Evolutionary conservation across 2,329 filamentous ascomycete species (phyloP).

Genomic region (Rutstroemia sp.): DNA sequence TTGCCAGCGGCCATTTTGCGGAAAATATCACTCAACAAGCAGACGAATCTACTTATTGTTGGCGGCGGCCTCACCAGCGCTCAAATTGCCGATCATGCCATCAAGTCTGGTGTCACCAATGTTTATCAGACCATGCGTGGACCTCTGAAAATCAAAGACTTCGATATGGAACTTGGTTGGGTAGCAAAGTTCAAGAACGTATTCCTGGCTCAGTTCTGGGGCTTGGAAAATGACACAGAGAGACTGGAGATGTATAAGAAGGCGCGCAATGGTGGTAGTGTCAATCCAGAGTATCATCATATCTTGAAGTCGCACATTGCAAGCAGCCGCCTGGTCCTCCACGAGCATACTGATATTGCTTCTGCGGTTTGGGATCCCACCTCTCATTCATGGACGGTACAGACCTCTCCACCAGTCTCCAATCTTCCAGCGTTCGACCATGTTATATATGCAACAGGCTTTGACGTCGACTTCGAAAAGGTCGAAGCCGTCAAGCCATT

Average conservation of each 20-base stretch:
- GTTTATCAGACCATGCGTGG: conserved; percentile 65
- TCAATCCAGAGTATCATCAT: conserved; percentile 45
- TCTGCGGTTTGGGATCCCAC: conserved; percentile 42
- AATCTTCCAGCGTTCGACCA: conserved; percentile 39
- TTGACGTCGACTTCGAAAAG: conserved; percentile 52
- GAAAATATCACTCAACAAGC: conserved; percentile 42
- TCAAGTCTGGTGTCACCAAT: conserved; percentile 56
- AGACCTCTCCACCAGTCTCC: conserved; percentile 43
- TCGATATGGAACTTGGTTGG: conserved; percentile 71
- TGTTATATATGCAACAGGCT: conserved; percentile 53
- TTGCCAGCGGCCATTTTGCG: conserved; percentile 33
- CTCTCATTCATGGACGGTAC: conserved; percentile 38
- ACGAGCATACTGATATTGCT: conserved; percentile 32
- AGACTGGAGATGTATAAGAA: conserved; percentile 56
- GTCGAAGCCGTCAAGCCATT: conserved; percentile 57
- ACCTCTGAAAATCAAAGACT: conserved; percentile 56
- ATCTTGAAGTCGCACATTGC: conserved; percentile 13
- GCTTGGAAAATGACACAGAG: conserved; percentile 63
- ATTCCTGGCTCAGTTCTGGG: conserved; percentile 71
- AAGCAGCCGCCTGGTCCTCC: conserved; percentile 11
- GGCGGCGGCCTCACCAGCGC: conserved; percentile 72
- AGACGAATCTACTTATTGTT: conserved; percentile 62
- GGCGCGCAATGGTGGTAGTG: conserved; percentile 69
- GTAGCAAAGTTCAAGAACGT: conserved; percentile 77
- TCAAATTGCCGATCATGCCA: conserved; percentile 60